Conservation (phyloP, 225 moss, liverwort and hornwort species). For the Polytrichum formosum region DNA sequence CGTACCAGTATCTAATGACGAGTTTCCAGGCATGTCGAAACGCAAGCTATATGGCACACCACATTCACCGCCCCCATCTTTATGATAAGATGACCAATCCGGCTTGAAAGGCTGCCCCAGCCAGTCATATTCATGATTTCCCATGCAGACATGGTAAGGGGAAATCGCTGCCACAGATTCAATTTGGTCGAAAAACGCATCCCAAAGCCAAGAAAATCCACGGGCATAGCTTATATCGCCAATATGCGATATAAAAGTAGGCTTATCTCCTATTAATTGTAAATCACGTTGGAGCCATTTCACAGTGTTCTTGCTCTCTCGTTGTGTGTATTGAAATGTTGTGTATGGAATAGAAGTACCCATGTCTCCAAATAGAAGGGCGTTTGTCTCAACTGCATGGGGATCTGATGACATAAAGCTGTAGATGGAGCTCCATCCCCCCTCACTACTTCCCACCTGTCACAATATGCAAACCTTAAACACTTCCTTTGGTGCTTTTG, state of each 20-base stretch:
- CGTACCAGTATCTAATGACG: slow-evolving; percentile 34
- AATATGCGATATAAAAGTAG: slow-evolving; percentile 57
- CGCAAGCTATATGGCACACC: slow-evolving; percentile 67
- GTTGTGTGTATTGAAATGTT: slow-evolving; percentile 40
- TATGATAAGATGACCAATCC: slow-evolving; percentile 36
- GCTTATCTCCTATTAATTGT: slow-evolving; percentile 29
- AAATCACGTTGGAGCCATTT: slow-evolving; percentile 44
- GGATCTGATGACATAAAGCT: slow-evolving; percentile 38
- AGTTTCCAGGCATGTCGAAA: slow-evolving; percentile 69
- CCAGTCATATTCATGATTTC: slow-evolving; percentile 72
- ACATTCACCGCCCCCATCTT: slow-evolving; percentile 65
- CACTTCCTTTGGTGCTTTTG: too few relatives aligned
- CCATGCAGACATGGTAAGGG: slow-evolving; percentile 68
- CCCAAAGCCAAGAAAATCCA: slow-evolving; percentile 65
- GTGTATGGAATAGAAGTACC: slow-evolving; percentile 51
- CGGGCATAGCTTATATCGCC: slow-evolving; percentile 66
- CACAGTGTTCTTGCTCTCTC: slow-evolving; percentile 42
- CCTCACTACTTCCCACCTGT: slow-evolving; percentile 61
- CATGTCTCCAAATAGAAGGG: slow-evolving; percentile 65
- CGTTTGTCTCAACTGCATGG: slow-evolving; percentile 47
- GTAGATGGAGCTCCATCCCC: slow-evolving; percentile 53
- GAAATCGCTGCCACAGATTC: slow-evolving; percentile 40
- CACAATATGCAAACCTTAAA: not conserved
- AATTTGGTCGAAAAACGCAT: slow-evolving; percentile 63
- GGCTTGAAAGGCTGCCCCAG: slow-evolving; percentile 57